Percentiles rank a stretch among this genome's conserved stretches.
phyloP scores from a whole-genome alignment of 768 basidiomycete genomes.

The Termitomyces sp. region DNA sequence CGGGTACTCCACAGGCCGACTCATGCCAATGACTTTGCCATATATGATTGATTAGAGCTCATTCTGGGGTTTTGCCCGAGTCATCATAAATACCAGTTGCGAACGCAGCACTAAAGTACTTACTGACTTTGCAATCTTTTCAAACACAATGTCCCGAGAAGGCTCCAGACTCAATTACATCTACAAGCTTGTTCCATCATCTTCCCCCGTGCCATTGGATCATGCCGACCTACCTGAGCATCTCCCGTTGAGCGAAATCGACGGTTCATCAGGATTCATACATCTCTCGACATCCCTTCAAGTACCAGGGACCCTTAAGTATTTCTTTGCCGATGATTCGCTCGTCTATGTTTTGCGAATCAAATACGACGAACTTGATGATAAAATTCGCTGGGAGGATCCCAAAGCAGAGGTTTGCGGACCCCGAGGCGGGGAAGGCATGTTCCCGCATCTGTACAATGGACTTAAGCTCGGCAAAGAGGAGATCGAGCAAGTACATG shows the following conservation, averaged over 20 bases:
- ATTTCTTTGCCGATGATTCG: constrained; percentile 38
- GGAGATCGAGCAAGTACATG: constrained; percentile 40
- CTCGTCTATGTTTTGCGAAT: no score
- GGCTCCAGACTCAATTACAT: constrained; percentile 41
- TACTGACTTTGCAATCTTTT: no score
- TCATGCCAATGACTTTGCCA: no score
- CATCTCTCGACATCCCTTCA: constrained; percentile 48
- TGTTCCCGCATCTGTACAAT: constrained; percentile 57
- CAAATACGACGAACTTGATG: no score
- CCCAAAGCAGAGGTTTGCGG: constrained; percentile 42
- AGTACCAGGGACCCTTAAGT: constrained; percentile 40
- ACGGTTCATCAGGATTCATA: no score
- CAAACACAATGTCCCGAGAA: no score
- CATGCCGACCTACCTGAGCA: no score
- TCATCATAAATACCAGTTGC: no score
- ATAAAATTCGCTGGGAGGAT: constrained; percentile 47
- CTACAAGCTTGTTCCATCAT: constrained; percentile 53
- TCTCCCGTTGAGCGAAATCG: constrained; percentile 47
- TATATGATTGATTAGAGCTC: no score
- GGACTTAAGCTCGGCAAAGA: constrained; percentile 37
- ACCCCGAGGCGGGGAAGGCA: constrained; percentile 40
- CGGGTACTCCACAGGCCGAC: no score
- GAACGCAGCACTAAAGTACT: no score
- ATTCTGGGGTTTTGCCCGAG: no score
- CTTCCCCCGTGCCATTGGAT: constrained; percentile 35